phyloP scores from a whole-genome alignment of 768 basidiomycete species.

The Amanita thiersii region DNA sequence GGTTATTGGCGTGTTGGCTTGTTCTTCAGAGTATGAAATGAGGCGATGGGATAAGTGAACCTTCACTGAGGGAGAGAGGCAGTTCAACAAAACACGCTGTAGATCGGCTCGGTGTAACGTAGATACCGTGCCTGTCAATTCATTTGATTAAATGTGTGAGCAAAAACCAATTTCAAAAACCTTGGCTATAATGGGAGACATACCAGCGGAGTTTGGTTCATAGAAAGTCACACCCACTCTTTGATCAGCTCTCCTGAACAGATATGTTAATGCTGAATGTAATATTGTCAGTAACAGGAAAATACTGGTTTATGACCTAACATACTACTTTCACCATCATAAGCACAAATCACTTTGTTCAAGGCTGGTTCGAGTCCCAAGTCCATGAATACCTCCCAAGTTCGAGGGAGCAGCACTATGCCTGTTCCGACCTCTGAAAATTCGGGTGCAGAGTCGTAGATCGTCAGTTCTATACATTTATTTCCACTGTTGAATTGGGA shows the following conservation, averaged over 20 bases:
- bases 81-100: constrained; percentile 34
- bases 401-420: constrained; percentile 31
- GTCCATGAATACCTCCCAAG: constrained; percentile 30
- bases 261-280: constrained; percentile 15
- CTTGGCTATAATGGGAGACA: background rate
- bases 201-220: constrained; percentile 15
- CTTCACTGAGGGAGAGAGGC: constrained; percentile 27
- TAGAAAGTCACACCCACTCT: constrained; percentile 14
- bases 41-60: constrained; percentile 35
- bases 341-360: constrained; percentile 14
- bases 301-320: background rate
- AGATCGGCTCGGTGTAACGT: constrained; percentile 45
- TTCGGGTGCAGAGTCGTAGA: constrained; percentile 35
- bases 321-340: constrained; percentile 11
- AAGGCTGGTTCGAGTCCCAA: constrained; percentile 32
- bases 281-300: constrained; percentile 2
- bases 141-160: background rate
- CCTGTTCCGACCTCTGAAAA: constrained; percentile 39
- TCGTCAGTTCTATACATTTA: constrained; percentile 31
- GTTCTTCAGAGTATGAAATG: constrained; percentile 24
- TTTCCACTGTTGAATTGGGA: background rate
- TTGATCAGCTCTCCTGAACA: constrained; percentile 19
- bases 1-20: no score
- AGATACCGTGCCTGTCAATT: constrained; percentile 15
- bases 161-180: background rate